Evolutionary conservation across 257 asterid species (phyloP).

Genomic region (Nicotiana tomentosiformis): DNA sequence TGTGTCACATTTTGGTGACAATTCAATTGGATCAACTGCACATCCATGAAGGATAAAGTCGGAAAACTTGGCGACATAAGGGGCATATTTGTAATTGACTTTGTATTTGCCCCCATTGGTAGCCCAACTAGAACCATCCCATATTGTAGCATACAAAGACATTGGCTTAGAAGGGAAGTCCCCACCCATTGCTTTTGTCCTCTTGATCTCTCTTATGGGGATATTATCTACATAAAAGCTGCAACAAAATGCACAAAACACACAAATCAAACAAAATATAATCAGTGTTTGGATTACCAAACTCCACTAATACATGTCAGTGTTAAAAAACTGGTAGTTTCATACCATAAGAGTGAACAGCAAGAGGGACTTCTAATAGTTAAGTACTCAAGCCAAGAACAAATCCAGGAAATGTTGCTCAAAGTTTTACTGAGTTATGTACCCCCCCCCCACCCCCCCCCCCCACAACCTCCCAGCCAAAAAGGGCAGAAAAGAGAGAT

Average conservation of each 20-base stretch:
- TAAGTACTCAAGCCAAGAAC: too few species aligned
- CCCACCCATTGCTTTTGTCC: constrained; percentile 66
- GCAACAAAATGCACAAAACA: constrained; percentile 19
- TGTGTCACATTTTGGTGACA: constrained; percentile 30
- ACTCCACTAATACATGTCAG: not conserved
- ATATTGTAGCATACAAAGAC: constrained; percentile 80
- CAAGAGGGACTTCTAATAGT: too few species aligned
- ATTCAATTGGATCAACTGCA: constrained; percentile 56
- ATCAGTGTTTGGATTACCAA: not conserved
- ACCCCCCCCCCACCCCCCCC: too few species aligned
- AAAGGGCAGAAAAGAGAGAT: too few species aligned
- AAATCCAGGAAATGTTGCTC: too few species aligned
- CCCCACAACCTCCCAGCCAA: too few species aligned
- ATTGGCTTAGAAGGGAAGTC: constrained; percentile 86
- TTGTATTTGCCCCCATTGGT: constrained; percentile 70
- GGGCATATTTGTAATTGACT: constrained; percentile 73
- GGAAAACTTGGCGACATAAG: constrained; percentile 58
- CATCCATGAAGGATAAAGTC: constrained; percentile 74
- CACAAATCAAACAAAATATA: constrained; percentile 14
- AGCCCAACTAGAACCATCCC: constrained; percentile 95
- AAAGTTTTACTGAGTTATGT: too few species aligned
- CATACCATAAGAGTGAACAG: too few species aligned
- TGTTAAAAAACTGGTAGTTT: too few species aligned
- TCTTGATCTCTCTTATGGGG: constrained; percentile 67
- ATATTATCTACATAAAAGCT: constrained; percentile 74